Evolutionary conservation across 148 eudicot species (phyloP).

Genomic region (Talinum fruticosum): DNA sequence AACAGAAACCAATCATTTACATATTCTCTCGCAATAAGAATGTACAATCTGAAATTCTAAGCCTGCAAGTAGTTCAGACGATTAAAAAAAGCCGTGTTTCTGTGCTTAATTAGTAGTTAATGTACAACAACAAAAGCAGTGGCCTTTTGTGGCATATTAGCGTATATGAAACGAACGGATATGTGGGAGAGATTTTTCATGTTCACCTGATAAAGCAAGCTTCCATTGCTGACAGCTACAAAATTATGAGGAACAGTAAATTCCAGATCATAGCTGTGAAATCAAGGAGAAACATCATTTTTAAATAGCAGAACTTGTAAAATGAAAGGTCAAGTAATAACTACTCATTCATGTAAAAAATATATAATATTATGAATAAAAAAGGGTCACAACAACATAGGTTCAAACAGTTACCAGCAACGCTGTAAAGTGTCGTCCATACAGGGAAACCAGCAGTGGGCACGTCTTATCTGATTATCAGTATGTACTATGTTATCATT

Average conservation of each 20-base stretch:
- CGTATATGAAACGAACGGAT: not conserved
- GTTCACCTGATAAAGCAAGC: constrained; percentile 81
- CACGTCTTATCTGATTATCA: constrained; percentile 90
- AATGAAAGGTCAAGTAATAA: constrained; percentile 13
- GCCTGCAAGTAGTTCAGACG: not conserved
- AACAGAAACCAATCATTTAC: not conserved
- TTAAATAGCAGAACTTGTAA: not conserved
- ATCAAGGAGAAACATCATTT: constrained; percentile 17
- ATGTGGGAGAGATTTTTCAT: not conserved
- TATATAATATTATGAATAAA: no score
- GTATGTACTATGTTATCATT: constrained; percentile 70
- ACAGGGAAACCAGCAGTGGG: constrained; percentile 99
- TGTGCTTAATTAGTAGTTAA: no score
- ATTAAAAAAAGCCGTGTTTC: no score
- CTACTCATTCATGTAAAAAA: not conserved
- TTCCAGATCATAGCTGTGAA: constrained; percentile 82
- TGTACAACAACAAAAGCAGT: constrained; percentile 5
- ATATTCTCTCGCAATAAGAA: not conserved
- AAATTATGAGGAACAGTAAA: constrained; percentile 81
- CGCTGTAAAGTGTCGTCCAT: constrained; percentile 82
- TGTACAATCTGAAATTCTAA: not conserved
- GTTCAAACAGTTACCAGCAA: constrained; percentile 66
- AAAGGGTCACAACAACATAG: constrained; percentile 7
- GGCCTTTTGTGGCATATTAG: not conserved
- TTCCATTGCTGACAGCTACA: constrained; percentile 93